A percentile compares a stretch with the other conserved stretches of the same genome.
phyloP scores from a whole-genome alignment of 768 basidiomycete species.

The Tricholoma bakamatsutake region DNA sequence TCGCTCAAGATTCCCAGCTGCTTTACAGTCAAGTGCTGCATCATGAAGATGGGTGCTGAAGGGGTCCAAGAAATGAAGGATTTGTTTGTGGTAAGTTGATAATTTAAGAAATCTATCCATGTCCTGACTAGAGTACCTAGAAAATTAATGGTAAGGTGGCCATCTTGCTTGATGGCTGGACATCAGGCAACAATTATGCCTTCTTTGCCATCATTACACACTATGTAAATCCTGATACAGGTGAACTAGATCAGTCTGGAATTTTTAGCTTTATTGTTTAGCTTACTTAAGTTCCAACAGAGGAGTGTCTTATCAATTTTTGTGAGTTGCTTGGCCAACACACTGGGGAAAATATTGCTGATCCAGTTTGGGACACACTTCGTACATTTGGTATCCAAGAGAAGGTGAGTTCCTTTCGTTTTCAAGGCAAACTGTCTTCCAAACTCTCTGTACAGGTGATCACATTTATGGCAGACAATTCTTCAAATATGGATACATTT shows the following conservation, averaged over 20 bases:
- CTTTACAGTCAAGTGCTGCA: not conserved
- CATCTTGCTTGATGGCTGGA: slow-evolving; percentile 22
- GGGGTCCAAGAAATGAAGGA: not conserved
- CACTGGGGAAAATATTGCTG: slow-evolving; percentile 22
- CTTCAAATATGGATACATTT: slow-evolving; percentile 5
- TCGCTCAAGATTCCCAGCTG: too few relatives aligned
- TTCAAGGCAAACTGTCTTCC: slow-evolving; percentile 1
- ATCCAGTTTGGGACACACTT: slow-evolving; percentile 12
- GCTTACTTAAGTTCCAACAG: slow-evolving; percentile 2
- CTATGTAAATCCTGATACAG: slow-evolving; percentile 6
- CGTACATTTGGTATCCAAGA: too few relatives aligned
- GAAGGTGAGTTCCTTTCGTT: slow-evolving; percentile 11
- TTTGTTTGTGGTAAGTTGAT: not conserved
- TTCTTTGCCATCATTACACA: slow-evolving; percentile 20
- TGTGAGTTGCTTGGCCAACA: slow-evolving; percentile 21
- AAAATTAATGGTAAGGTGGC: slow-evolving; percentile 3
- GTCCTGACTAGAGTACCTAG: too few relatives aligned
- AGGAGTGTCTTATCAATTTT: slow-evolving; percentile 23
- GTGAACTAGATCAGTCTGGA: slow-evolving; percentile 14
- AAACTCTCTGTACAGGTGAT: not conserved
- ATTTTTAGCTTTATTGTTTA: not conserved
- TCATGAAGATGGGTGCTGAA: not conserved
- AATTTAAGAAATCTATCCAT: not conserved
- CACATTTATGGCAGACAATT: not conserved
- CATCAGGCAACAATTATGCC: slow-evolving; percentile 15